These are phyloP conservation scores for Suillus brevipes DNA, from an alignment of 768 basidiomycete species.

Conservation along the genomic window DNA sequence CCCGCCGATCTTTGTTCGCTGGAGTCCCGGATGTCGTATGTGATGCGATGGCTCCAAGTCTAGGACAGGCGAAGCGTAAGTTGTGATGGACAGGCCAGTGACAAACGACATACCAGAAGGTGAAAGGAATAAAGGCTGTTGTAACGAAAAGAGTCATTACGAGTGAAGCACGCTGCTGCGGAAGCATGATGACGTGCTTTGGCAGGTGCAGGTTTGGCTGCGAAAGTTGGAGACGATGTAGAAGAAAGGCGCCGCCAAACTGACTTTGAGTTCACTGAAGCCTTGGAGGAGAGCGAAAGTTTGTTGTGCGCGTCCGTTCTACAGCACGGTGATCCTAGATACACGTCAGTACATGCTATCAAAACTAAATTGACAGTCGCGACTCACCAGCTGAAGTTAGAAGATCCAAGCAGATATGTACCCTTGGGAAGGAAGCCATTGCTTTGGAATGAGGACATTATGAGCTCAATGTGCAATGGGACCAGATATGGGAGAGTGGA, in stretches of 20 bases:
- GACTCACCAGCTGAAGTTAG: conserved; percentile 59
- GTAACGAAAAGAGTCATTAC: no score
- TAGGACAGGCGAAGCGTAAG: no score
- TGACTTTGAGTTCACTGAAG: no score
- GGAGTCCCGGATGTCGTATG: no score
- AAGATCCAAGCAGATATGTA: conserved; percentile 68
- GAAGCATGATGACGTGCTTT: conserved; percentile 74
- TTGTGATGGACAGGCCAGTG: no score
- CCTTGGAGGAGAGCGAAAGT: no score
- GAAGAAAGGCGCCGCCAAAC: conserved; percentile 45
- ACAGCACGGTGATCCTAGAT: no score
- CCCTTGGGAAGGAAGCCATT: conserved; percentile 26
- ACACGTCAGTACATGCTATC: neutral
- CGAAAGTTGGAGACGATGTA: conserved; percentile 38
- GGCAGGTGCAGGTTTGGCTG: conserved; percentile 56
- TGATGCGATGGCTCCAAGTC: no score
- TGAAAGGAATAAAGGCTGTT: no score
- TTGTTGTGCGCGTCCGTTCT: no score
- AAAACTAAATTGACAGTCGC: neutral
- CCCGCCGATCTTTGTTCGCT: conserved; percentile 70
- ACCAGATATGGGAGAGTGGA: conserved; percentile 30
- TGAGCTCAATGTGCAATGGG: conserved; percentile 29
- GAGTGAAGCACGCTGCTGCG: conserved; percentile 91
- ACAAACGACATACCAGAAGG: no score
- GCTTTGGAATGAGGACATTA: conserved; percentile 24